Base-by-base conservation (phyloP, 2,329 filamentous ascomycete species). In the Fusarium irregulare region DNA sequence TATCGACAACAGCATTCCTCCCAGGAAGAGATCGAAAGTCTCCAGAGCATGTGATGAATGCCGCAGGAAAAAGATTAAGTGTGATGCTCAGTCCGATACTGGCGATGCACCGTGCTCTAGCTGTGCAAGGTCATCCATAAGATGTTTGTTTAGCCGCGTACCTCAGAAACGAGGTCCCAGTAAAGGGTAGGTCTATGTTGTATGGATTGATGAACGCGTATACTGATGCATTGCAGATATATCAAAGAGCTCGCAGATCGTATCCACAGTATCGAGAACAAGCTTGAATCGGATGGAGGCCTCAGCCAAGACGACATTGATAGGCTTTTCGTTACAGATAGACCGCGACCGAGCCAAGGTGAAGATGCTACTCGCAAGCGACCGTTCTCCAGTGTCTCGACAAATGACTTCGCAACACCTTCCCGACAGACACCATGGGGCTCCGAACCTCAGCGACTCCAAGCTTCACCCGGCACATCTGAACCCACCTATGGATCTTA, bases 181-280 rank as follows among this genome's bases (percentile, higher is more conserved):
- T 77, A 97, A 97, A 86, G 94, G 94, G 86, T 93, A 85, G 74
- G 82, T 21, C 20, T 11, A 16, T 10, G 9, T 21, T 4, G 6
- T 16, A 8, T n/a, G 20, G 13, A 11, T 14, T 28, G 6, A 1
- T 27, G 8, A 25, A 6, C 27, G 9, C 7, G 30, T 48, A 12
- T 49, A 64, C 67, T 70, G 27, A 76, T 58, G 59, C 62, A 30
- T 7, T 14, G 8, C 74, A 93, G 91, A 18, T 97, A 97, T 75
- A 97, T 97, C 78, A 97, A 97, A 78, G 93, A 97, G 78, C 86
- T 97, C 23, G 93, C 93, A 25, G 93, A 97, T 76, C 86, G 94
- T 27, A 89, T 97, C 63, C 90, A 94, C 74, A 91, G 88, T 45
- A 90, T 97, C 47, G 94, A 97, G 77, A 92, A 91, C 70, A 92